Evolutionary conservation across 495 filamentous ascomycete genomes (phyloP).

Genomic region (Amorphotheca resinae): DNA sequence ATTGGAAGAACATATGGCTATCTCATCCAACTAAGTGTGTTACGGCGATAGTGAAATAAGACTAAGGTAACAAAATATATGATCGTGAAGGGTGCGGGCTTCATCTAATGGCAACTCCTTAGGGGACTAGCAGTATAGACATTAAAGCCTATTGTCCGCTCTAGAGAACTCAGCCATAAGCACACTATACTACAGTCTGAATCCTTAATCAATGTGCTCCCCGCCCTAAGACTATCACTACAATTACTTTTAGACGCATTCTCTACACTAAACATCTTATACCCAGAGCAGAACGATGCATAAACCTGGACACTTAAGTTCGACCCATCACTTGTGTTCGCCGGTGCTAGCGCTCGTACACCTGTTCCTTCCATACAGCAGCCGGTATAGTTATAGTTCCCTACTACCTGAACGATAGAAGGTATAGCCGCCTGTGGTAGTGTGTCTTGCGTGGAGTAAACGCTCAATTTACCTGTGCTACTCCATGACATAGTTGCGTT

Average conservation of each 20-base stretch:
- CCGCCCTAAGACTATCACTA: neutral
- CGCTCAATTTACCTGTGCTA: slow-evolving; percentile 32
- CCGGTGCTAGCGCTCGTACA: slow-evolving; percentile 18
- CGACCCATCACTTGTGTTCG: slow-evolving; percentile 31
- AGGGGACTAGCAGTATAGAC: no score
- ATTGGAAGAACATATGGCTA: no score
- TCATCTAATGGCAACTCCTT: no score
- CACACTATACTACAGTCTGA: neutral
- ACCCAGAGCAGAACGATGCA: slow-evolving; percentile 33
- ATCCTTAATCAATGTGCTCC: neutral
- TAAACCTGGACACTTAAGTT: slow-evolving; percentile 38
- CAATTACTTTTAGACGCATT: slow-evolving; percentile 35
- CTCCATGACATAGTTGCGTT: slow-evolving; percentile 40
- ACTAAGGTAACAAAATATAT: no score
- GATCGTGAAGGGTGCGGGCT: no score
- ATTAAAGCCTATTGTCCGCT: neutral
- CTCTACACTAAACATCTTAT: slow-evolving; percentile 34
- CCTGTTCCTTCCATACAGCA: slow-evolving; percentile 26
- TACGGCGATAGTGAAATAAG: no score
- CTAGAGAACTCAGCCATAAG: neutral
- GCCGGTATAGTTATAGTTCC: slow-evolving; percentile 4
- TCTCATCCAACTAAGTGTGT: no score
- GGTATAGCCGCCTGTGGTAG: slow-evolving; percentile 7
- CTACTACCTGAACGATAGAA: slow-evolving; percentile 6
- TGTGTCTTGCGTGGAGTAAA: slow-evolving; percentile 51